Base-by-base conservation (phyloP, 108 stramenopile species). In the Nannochloropsis salina region DNA sequence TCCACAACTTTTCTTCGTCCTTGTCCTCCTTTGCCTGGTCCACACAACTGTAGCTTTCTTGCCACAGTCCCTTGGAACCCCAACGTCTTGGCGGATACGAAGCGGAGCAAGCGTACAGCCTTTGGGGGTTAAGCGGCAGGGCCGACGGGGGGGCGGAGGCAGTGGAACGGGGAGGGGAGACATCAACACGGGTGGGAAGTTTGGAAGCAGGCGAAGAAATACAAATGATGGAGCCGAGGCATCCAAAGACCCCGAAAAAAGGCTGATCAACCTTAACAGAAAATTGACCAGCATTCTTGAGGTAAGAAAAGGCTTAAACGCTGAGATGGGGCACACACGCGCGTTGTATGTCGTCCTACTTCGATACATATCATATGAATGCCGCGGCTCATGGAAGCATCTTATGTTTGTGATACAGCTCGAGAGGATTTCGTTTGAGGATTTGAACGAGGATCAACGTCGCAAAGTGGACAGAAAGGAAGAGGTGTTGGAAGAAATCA, bases 381-480 rank as follows among this genome's bases (percentile, higher is more conserved):
- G 31, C 31, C 31, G 31, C 1, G 31, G 31, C 31, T 31, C 31
- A 31, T 31, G 31, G 31, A 31, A 31, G 31, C 31, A 31, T 31
- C 31, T 31, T 1, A 31, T 31, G 31, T 31, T 31, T 31, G 31
- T 31, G 31, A 31, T n/a, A 74, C 61, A 74, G 61, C 61, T 74
- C 20, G 61, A 74, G 61, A n/a, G n/a, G 61, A n/a, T 74, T 15
- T n/a, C 61, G 61, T 74, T 2, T 74, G 61, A 74, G 61, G 61
- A 74, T 74, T n/a, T 74, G 61, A 74, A 74, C n/a, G 61, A 74
- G 61, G 61, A 74, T 74, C 61, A 74, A 74, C 61, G 61, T n/a
- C 61, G 61, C 6, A 74, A 74, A 74, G 61, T 74, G 61, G 61
- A 74, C 15, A 15, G 61, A n/a, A 74, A 74, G 61, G 61, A 74